These are phyloP conservation scores for Eutrema japonicum DNA, from an alignment of 345 rosid species.

Conservation along the genomic window DNA sequence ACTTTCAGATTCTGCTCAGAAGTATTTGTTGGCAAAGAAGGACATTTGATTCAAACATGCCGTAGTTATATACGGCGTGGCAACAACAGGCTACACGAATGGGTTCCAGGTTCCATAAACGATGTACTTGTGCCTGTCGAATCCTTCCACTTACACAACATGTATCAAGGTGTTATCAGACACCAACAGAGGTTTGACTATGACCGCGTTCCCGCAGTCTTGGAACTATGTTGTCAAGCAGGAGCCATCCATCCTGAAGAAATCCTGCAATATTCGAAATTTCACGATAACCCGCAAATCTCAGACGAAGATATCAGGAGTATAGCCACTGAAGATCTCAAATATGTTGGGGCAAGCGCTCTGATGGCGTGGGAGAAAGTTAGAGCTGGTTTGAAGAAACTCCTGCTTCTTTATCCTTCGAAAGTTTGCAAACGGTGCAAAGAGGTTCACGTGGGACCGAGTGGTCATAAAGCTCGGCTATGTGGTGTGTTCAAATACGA, in stretches of 20 bases:
- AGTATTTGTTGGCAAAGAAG: conserved; percentile 75
- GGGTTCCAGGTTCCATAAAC: conserved; percentile 69
- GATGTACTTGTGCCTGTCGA: conserved; percentile 77
- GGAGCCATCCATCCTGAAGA: conserved; percentile 56
- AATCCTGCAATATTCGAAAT: conserved; percentile 33
- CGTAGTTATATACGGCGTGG: conserved; percentile 63
- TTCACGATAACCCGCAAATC: conserved; percentile 21
- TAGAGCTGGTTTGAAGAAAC: conserved; percentile 62
- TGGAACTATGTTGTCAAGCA: conserved; percentile 89
- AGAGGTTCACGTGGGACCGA: conserved; percentile 81
- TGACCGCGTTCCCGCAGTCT: conserved; percentile 75
- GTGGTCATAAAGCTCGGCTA: conserved; percentile 82
- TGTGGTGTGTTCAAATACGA: conserved; percentile 86
- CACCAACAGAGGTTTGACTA: conserved; percentile 78
- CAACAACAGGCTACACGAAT: conserved; percentile 75
- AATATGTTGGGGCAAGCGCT: conserved; percentile 56
- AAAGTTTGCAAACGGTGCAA: conserved; percentile 80
- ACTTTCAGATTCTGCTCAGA: conserved; percentile 81
- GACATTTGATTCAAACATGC: conserved; percentile 87
- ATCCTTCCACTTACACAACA: conserved; percentile 58
- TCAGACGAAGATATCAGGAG: conserved; percentile 46
- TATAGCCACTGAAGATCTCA: conserved; percentile 51
- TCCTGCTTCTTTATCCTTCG: conserved; percentile 66
- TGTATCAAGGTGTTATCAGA: conserved; percentile 67
- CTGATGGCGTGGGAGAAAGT: conserved; percentile 75